phyloP scores from a whole-genome alignment of 306 rosid species.

The Cicer bijugum region DNA sequence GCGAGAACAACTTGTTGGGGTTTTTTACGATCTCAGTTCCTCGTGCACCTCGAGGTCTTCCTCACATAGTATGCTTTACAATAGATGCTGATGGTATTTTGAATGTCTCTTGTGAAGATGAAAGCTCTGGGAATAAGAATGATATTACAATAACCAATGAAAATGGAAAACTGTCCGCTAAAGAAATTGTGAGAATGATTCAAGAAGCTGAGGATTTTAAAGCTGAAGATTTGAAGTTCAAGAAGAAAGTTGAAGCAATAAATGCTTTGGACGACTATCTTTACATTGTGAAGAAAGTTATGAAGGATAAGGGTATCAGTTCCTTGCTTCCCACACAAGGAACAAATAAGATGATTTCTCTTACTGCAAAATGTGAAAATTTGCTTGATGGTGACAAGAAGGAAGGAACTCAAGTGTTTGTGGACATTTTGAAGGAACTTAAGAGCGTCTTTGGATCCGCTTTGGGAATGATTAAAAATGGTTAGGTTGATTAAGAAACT shows the following conservation, averaged over 20 bases:
- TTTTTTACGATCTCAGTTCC: not conserved
- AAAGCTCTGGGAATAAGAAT: not conserved
- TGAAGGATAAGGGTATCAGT: not conserved
- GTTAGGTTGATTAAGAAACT: not conserved
- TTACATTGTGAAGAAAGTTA: not conserved
- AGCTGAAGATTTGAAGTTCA: not conserved
- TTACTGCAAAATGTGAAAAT: too few relatives aligned
- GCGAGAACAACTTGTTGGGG: constrained; percentile 19
- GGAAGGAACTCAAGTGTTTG: not conserved
- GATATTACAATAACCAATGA: not conserved
- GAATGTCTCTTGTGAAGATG: not conserved
- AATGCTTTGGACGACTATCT: not conserved
- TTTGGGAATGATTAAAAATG: not conserved
- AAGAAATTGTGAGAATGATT: constrained; percentile 5
- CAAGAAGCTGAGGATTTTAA: not conserved
- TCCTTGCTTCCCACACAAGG: not conserved
- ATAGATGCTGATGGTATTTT: not conserved
- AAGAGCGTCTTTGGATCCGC: not conserved
- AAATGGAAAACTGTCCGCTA: not conserved
- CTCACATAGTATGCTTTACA: not conserved
- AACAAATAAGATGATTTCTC: not conserved
- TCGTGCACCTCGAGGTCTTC: not conserved
- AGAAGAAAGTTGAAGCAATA: constrained; percentile 3
- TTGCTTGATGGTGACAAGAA: not conserved
- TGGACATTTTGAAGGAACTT: not conserved